phyloP scores from a whole-genome alignment of 2,329 filamentous ascomycete species.

The Boeremia lycopersici region DNA sequence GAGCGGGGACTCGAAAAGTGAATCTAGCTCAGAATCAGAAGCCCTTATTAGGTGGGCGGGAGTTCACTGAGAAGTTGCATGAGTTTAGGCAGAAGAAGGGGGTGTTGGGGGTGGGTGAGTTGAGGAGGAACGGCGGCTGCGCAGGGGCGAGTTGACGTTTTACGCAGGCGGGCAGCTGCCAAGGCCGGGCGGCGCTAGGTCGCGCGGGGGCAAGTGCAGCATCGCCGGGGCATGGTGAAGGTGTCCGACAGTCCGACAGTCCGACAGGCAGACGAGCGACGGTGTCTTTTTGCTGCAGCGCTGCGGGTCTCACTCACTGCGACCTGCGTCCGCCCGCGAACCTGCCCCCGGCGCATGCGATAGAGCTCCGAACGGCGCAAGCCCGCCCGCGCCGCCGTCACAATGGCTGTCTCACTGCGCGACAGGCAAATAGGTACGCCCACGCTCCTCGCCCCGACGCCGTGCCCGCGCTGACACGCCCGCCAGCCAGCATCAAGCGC shows the following conservation, averaged over 20 bases:
- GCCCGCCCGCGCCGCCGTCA: constrained; percentile 27
- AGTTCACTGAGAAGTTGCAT: constrained; percentile 47
- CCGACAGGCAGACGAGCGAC: constrained; percentile 26
- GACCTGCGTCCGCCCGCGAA: not conserved
- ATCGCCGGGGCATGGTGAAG: constrained; percentile 12
- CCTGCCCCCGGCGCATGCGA: constrained; percentile 29
- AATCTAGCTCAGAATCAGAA: constrained; percentile 46
- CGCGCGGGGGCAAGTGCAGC: constrained; percentile 21
- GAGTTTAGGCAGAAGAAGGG: constrained; percentile 39
- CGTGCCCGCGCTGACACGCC: constrained; percentile 16
- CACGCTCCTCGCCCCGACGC: not conserved
- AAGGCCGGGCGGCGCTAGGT: constrained; percentile 30
- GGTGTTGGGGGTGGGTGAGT: constrained; percentile 27
- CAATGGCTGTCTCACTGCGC: constrained; percentile 57
- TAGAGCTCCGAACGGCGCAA: constrained; percentile 32
- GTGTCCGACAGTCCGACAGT: constrained; percentile 15
- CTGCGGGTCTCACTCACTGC: constrained; percentile 1
- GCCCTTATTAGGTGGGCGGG: constrained; percentile 48
- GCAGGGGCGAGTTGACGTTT: constrained; percentile 30
- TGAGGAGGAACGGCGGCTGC: constrained; percentile 31
- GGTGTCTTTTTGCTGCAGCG: constrained; percentile 20
- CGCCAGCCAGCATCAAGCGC: constrained; percentile 84
- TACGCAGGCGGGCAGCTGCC: constrained; percentile 28
- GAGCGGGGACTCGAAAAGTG: constrained; percentile 38
- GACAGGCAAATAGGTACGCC: constrained; percentile 67